Conservation (phyloP, 2,329 filamentous ascomycete species). For the Metarhizium robertsii region DNA sequence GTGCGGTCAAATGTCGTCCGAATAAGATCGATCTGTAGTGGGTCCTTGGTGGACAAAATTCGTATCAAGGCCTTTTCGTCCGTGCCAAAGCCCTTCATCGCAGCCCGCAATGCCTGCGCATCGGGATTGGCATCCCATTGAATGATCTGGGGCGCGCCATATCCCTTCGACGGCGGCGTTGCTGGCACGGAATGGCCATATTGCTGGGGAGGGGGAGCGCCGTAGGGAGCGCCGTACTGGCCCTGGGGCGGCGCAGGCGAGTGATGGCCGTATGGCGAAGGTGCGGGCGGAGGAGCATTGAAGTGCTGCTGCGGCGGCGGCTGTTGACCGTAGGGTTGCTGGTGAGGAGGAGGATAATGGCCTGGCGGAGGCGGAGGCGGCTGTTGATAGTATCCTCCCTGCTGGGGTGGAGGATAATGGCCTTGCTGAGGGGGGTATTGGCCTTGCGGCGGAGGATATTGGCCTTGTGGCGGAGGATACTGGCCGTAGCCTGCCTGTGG, state of each 20-base stretch:
- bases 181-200: slow-evolving; percentile 36
- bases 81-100: slow-evolving; percentile 92
- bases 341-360: slow-evolving; percentile 7
- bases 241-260: slow-evolving; percentile 13
- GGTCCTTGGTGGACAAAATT: slow-evolving; percentile 62
- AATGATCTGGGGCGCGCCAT: slow-evolving; percentile 61
- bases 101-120: slow-evolving; percentile 62
- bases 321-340: slow-evolving; percentile 13
- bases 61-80: slow-evolving; percentile 71
- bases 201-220: slow-evolving; percentile 25
- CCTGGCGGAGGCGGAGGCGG: slow-evolving; percentile 14
- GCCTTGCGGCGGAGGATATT: slow-evolving; percentile 13
- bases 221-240: slow-evolving; percentile 20
- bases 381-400: slow-evolving; percentile 20
- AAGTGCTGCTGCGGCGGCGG: slow-evolving; percentile 15
- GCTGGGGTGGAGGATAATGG: slow-evolving; percentile 23
- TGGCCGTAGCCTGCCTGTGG: slow-evolving; percentile 24
- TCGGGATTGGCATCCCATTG: slow-evolving; percentile 59
- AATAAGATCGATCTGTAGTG: slow-evolving; percentile 64
- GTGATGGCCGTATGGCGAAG: slow-evolving; percentile 13
- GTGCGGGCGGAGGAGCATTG: slow-evolving; percentile 19
- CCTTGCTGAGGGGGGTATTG: slow-evolving; percentile 18
- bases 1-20: slow-evolving; percentile 55
- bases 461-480: slow-evolving; percentile 16
- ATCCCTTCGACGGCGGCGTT: slow-evolving; percentile 62